Conservation (phyloP, 352 stramenopile species). For the Phytophthora brassicae region DNA sequence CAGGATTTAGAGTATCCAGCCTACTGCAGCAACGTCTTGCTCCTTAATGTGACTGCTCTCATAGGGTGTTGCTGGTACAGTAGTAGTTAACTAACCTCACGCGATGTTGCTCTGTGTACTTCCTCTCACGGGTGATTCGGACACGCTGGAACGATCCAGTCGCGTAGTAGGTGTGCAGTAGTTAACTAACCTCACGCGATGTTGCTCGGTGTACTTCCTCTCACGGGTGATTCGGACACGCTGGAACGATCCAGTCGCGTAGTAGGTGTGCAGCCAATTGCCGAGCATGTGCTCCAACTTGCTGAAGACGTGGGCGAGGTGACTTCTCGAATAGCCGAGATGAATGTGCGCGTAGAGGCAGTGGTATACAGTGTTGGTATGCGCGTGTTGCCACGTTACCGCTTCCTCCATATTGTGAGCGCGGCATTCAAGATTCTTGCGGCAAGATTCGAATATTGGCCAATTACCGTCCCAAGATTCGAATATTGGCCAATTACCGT, state of each 20-base stretch:
- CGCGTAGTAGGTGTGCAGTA: not conserved
- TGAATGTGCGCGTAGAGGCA: too few relatives aligned
- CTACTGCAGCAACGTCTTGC: too few relatives aligned
- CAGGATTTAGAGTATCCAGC: too few relatives aligned
- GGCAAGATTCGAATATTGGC: not conserved
- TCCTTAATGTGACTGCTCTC: too few relatives aligned
- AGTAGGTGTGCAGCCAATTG: not conserved
- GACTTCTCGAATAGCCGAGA: too few relatives aligned
- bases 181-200: not conserved
- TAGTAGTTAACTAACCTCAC: not conserved
- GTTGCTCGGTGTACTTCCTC: not conserved
- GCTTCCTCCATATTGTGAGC: not conserved
- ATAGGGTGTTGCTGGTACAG: too few relatives aligned
- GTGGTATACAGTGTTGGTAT: too few relatives aligned
- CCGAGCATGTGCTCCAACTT: not conserved
- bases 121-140: not conserved
- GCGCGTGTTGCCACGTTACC: too few relatives aligned
- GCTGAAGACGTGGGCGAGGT: too few relatives aligned
- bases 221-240: not conserved
- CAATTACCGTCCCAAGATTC: not conserved
- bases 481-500: too few relatives aligned
- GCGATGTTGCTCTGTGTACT: too few relatives aligned
- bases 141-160: not conserved
- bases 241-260: not conserved
- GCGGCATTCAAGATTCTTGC: not conserved